Evolutionary conservation across 306 rosid species (phyloP), one percentile per base, ranked within the genome.

Genomic region (Echinosophora koreensis): DNA sequence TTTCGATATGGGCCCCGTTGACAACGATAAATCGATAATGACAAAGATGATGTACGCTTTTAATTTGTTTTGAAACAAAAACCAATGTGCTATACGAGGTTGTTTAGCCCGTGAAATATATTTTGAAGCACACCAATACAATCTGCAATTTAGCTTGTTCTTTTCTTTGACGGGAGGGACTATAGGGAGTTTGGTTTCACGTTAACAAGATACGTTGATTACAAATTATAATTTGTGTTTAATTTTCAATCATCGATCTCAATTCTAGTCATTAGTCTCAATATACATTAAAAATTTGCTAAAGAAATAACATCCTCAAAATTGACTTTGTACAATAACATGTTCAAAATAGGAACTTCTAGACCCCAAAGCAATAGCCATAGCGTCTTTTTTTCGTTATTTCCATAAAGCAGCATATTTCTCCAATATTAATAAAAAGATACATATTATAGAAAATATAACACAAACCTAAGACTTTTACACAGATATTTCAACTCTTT

Each of bases 71-170:
- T 22, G 63, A 71, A 52, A 51, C 32, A 63, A 71, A 51, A 79
- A 62, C 68, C 83, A 71, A 9, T 79, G 83, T 71, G 83, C 83
- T 71, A 63, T 60, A 5, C 12, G 34, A 34, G 66, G 73, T 79
- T 71, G 78, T 79, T 79, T 79, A 79, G 58, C 51, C 77, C 83
- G 59, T 71, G 83, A 52, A 71, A 47, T 38, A 52, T 49, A 54
- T 34, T 77, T 67, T 17, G 18, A 38, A 69, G 74, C 34, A 68
- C 73, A 47, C 38, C 55, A 9, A 22, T 44, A 11, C 50, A 77
- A 39, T 57, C 56, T 41, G 18, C 52, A 58, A 42, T 42, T 58
- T 8, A 47, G 18, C 73, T 44, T 67, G 13, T 46, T 58, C 14
- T 59, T 67, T 65, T 64, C 15, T 39, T 16, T 15, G 15, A 65